phyloP scores from a whole-genome alignment of 495 filamentous ascomycete genomes.

The Rhypophila decipiens region DNA sequence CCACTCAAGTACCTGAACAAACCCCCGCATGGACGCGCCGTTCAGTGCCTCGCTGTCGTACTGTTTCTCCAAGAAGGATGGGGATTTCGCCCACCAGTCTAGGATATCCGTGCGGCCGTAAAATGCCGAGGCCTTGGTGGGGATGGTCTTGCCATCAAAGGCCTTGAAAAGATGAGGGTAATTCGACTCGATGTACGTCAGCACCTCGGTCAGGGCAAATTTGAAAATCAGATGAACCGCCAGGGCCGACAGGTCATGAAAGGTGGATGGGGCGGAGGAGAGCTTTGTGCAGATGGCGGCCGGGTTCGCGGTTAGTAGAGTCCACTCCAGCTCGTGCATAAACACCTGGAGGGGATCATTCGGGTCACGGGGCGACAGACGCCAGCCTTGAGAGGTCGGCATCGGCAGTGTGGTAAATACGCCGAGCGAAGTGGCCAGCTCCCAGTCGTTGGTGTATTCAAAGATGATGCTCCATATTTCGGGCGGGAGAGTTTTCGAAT shows the following conservation, averaged over 20 bases:
- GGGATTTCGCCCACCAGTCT: conserved; percentile 71
- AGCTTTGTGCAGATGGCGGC: conserved; percentile 58
- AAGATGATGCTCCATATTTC: conserved; percentile 89
- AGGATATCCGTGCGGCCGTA: conserved; percentile 81
- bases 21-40: conserved; percentile 75
- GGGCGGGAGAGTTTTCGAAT: conserved; percentile 50
- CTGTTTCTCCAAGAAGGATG: conserved; percentile 72
- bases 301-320: conserved; percentile 66
- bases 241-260: conserved; percentile 68
- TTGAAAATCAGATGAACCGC: conserved; percentile 87
- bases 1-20: conserved; percentile 82
- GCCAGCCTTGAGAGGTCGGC: conserved; percentile 61
- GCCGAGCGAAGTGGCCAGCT: conserved; percentile 71
- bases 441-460: conserved; percentile 81
- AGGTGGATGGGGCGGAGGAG: conserved; percentile 57
- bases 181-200: conserved; percentile 72
- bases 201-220: conserved; percentile 71
- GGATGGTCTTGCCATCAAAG: conserved; percentile 74
- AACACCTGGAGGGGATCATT: conserved; percentile 45
- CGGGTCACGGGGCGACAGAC: conserved; percentile 29
- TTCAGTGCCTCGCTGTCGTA: conserved; percentile 72
- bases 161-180: conserved; percentile 75
- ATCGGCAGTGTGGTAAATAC: conserved; percentile 69
- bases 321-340: conserved; percentile 66
- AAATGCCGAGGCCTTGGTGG: conserved; percentile 76